These are phyloP conservation scores for Acanthamoeba royreba DNA, from an alignment of 208 protist species.

Conservation along the genomic window DNA sequence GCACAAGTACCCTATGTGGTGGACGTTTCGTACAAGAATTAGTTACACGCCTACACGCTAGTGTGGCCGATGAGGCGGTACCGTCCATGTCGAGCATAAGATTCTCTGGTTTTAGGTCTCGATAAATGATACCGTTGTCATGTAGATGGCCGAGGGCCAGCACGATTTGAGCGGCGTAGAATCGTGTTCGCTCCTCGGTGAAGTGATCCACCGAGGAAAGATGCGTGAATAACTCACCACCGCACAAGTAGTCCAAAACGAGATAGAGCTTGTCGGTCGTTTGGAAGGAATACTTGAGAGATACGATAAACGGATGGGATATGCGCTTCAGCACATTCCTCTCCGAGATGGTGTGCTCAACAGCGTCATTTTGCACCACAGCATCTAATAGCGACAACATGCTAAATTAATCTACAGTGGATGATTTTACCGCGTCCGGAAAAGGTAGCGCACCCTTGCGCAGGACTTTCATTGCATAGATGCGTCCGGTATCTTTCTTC, in stretches of 20 bases:
- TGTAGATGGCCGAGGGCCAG: constrained; percentile 79
- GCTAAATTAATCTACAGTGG: background rate
- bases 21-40: constrained; percentile 59
- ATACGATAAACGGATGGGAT: constrained; percentile 80
- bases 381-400: background rate
- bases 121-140: constrained; percentile 68
- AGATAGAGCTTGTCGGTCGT: constrained; percentile 78
- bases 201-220: constrained; percentile 74
- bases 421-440: background rate
- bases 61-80: constrained; percentile 50
- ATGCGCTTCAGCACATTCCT: constrained; percentile 66
- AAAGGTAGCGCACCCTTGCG: constrained; percentile 68
- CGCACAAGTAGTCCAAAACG: constrained; percentile 80
- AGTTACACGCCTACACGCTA: background rate
- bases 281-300: constrained; percentile 81
- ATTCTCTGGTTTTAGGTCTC: constrained; percentile 77
- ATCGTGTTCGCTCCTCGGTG: constrained; percentile 61
- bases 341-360: constrained; percentile 59
- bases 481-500: constrained; percentile 66
- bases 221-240: constrained; percentile 85
- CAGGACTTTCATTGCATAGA: constrained; percentile 83
- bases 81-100: constrained; percentile 64
- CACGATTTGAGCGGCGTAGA: constrained; percentile 80
- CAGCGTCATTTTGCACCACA: constrained; percentile 44
- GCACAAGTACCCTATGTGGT: constrained; percentile 50